A percentile compares a stretch with the other conserved stretches of the same genome.
phyloP scores from a whole-genome alignment of 768 basidiomycete species.

The Amanita rubescens region DNA sequence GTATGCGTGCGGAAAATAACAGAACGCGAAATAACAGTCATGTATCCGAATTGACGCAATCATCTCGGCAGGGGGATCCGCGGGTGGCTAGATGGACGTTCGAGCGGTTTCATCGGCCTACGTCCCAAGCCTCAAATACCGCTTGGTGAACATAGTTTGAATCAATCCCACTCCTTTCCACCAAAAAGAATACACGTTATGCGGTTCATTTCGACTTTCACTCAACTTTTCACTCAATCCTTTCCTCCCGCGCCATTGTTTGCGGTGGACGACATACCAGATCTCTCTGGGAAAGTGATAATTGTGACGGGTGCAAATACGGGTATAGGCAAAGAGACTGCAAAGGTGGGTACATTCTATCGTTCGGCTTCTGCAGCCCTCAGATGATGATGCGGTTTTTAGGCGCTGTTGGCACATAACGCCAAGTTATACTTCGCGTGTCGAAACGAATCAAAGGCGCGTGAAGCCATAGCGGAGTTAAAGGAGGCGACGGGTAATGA shows the following conservation, averaged over 20 bases:
- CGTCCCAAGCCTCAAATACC: no score
- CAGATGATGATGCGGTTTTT: not conserved
- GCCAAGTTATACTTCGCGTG: conserved; percentile 47
- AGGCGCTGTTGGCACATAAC: conserved; percentile 36
- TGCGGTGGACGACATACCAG: conserved; percentile 30
- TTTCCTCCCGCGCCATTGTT: conserved; percentile 25
- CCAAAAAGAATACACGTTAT: no score
- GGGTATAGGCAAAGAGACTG: conserved; percentile 42
- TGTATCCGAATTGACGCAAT: no score
- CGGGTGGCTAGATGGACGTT: no score
- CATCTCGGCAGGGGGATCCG: no score
- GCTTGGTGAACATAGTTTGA: no score
- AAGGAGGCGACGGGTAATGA: conserved; percentile 33
- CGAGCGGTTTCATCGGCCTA: no score
- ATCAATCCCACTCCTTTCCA: no score
- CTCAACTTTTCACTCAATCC: no score
- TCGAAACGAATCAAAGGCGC: conserved; percentile 30
- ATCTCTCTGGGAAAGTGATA: conserved; percentile 34
- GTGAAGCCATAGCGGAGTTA: conserved; percentile 31
- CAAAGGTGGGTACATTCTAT: conserved; percentile 18
- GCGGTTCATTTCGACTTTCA: no score
- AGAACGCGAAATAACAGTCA: no score
- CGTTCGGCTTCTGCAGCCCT: not conserved
- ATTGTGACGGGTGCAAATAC: conserved; percentile 45
- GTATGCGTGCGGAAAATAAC: no score